phyloP scores from a whole-genome alignment of 2,329 filamentous ascomycete species.

The Coniella lustricola region DNA sequence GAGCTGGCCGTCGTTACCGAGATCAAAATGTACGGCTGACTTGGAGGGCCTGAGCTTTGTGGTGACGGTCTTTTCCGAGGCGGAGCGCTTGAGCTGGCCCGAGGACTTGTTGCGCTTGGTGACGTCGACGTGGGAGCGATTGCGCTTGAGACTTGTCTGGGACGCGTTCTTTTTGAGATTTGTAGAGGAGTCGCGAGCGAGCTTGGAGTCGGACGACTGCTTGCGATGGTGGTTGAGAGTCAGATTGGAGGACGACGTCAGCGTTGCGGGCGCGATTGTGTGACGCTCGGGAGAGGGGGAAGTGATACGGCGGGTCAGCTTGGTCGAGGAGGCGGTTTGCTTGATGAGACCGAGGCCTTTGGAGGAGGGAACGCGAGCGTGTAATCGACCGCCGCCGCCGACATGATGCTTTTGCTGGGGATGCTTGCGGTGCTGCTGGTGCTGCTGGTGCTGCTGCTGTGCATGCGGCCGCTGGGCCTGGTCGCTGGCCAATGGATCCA shows the following conservation, averaged over 20 bases:
- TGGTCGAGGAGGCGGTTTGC: conserved; percentile 30
- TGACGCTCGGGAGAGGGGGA: conserved; percentile 36
- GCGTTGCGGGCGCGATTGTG: conserved; percentile 13
- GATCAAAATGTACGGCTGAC: conserved; percentile 55
- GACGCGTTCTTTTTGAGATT: conserved; percentile 48
- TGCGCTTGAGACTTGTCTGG: conserved; percentile 50
- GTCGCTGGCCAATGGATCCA: conserved; percentile 30
- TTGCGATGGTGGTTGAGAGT: conserved; percentile 33
- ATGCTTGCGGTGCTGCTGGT: conserved; percentile 4
- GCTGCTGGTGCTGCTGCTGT: conserved; percentile 25
- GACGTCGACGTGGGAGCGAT: conserved; percentile 52
- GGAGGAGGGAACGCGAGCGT: conserved; percentile 45
- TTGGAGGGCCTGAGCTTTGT: conserved; percentile 35
- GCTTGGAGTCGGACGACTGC: conserved; percentile 43
- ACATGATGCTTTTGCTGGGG: conserved; percentile 33
- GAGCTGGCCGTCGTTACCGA: conserved; percentile 44
- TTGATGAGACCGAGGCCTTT: conserved; percentile 45
- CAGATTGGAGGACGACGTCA: conserved; percentile 23
- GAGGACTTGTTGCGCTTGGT: conserved; percentile 43
- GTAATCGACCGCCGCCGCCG: conserved; percentile 33
- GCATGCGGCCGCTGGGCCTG: conserved; percentile 26
- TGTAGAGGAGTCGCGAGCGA: conserved; percentile 37
- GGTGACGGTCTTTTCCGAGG: conserved; percentile 42
- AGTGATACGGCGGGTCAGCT: conserved; percentile 36
- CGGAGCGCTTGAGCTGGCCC: conserved; percentile 45